Percentiles rank a stretch among this genome's conserved stretches.
These are phyloP conservation scores for Starmera stellimalicola DNA, from an alignment of 1,139 yeast species.

Conservation along the genomic window DNA sequence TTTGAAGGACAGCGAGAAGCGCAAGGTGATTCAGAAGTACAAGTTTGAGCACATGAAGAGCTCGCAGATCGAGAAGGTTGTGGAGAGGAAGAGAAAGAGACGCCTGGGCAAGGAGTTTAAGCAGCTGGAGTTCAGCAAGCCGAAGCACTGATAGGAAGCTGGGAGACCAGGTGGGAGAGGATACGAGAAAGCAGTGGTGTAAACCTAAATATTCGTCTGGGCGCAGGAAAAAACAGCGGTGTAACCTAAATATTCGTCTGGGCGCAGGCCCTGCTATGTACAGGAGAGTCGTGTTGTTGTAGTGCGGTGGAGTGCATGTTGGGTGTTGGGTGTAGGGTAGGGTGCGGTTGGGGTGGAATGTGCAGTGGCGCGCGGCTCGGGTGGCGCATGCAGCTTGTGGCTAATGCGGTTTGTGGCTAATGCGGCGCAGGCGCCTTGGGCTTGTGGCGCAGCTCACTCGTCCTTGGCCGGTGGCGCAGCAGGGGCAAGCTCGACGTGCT, in stretches of 20 bases:
- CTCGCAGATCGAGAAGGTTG: slow-evolving; percentile 74
- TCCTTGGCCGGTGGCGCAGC: neutral
- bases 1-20: slow-evolving; percentile 72
- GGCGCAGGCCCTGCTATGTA: too few relatives aligned
- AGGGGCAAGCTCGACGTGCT: slow-evolving; percentile 5
- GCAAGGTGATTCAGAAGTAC: slow-evolving; percentile 80
- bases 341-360: too few relatives aligned
- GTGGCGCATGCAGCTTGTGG: neutral
- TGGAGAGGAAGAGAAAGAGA: slow-evolving; percentile 92
- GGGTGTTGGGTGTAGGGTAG: too few relatives aligned
- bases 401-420: neutral
- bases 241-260: too few relatives aligned
- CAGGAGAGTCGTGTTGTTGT: too few relatives aligned
- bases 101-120: slow-evolving; percentile 85
- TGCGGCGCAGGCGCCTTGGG: neutral
- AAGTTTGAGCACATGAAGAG: slow-evolving; percentile 80
- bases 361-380: too few relatives aligned
- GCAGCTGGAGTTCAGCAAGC: slow-evolving; percentile 51
- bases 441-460: slow-evolving; percentile 1
- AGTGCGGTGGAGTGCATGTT: too few relatives aligned
- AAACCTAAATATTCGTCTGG: too few relatives aligned
- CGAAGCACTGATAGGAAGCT: slow-evolving; percentile 15
- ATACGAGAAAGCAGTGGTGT: too few relatives aligned
- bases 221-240: too few relatives aligned
- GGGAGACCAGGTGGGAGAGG: too few relatives aligned